Evolutionary conservation across 495 filamentous ascomycete genomes (phyloP), one percentile per base, ranked within the genome.

Genomic region (Talaromyces trachyspermus): DNA sequence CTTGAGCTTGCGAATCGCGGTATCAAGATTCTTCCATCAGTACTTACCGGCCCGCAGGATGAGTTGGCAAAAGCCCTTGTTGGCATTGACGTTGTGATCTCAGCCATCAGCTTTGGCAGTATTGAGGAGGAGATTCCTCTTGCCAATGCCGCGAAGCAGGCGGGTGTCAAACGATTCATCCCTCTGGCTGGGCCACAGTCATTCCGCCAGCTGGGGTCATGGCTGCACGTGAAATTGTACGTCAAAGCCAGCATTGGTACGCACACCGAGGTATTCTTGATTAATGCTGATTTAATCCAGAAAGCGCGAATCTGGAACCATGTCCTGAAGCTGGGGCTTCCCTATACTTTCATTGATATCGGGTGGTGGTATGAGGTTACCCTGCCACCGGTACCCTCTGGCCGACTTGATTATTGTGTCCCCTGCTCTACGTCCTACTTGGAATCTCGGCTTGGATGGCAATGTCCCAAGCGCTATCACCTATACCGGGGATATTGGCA

Each of bases 261-360:
- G n/a, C n/a, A n/a, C n/a, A n/a, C n/a, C n/a, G n/a, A n/a, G n/a
- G n/a, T n/a, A n/a, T n/a, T n/a, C n/a, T n/a, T 30, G 27, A 12
- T 12, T 30, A 30, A 30, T 30, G 12, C 12, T 6, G 12, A 30
- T 7, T 30, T 7, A 30, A 6, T 30, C 25, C 12, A 63, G 58
- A 72, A 72, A 53, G 59, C 66, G 30, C 45, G 53, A 9, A 55
- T 69, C 2, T 51, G 60, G 19, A 46, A 64, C 8, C 52, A 61
- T 17, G 57, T 72, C 48, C 57, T 55, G 40, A 43, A 42, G 9
- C 30, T 63, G 6, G 27, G 49, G 11, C 51, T 74, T 5, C 68
- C 68, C 5, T 75, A 72, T 52, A 75, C 70, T 5, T 54, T 68
- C 49, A 66, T 75, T 35, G 68, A 74, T 29, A 58, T 66, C 5